Evolutionary conservation across 2,329 filamentous ascomycete species (phyloP).

Genomic region (Ophiocordyceps robertsii): DNA sequence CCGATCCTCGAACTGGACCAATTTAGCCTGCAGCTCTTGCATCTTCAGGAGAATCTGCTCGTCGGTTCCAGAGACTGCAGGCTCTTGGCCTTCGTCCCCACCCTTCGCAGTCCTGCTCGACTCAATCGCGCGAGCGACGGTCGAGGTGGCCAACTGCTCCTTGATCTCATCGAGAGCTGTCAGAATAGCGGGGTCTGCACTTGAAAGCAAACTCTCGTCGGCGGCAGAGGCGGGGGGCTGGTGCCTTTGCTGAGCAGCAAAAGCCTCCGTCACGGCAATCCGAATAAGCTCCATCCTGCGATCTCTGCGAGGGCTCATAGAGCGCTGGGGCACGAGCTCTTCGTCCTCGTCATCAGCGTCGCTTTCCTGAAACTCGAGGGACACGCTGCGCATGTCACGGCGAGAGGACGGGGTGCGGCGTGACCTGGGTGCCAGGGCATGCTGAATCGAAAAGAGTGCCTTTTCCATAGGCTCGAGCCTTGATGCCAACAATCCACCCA

Average conservation of each 20-base stretch:
- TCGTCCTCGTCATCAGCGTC: constrained; percentile 95
- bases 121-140: constrained; percentile 18
- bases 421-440: constrained; percentile 47
- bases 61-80: constrained; percentile 32
- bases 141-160: constrained; percentile 24
- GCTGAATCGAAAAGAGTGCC: constrained; percentile 62
- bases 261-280: constrained; percentile 56
- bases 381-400: constrained; percentile 50
- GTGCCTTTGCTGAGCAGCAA: constrained; percentile 41
- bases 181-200: constrained; percentile 38
- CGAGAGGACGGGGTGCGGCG: constrained; percentile 40
- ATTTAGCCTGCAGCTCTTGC: constrained; percentile 44
- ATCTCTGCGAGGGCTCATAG: constrained; percentile 66
- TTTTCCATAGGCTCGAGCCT: constrained; percentile 72
- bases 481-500: constrained; percentile 63
- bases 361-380: constrained; percentile 61
- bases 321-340: constrained; percentile 49
- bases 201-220: constrained; percentile 9
- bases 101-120: constrained; percentile 36
- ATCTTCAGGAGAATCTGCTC: constrained; percentile 40
- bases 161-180: constrained; percentile 55
- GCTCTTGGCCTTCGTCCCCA: constrained; percentile 29
- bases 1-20: constrained; percentile 46
- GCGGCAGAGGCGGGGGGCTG: constrained; percentile 16
- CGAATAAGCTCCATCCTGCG: constrained; percentile 75